Conservation (phyloP, 352 stramenopile species). For the Pythium monospermum region DNA sequence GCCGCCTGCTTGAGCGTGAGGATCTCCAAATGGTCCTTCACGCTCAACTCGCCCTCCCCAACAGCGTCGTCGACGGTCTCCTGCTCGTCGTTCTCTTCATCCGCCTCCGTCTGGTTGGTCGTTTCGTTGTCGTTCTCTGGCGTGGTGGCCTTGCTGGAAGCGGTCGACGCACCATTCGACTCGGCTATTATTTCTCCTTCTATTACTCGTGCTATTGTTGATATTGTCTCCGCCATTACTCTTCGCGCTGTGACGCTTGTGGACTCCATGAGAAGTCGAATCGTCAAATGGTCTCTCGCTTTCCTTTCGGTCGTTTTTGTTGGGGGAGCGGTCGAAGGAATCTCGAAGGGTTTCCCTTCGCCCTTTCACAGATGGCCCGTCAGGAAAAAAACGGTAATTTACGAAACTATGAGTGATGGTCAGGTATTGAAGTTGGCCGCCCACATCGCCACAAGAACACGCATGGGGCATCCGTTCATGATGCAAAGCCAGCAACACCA, state of each 20-base stretch:
- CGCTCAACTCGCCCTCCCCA: slow-evolving; percentile 11
- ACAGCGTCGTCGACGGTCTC: slow-evolving; percentile 15
- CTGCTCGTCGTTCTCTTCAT: slow-evolving; percentile 7
- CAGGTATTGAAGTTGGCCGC: slow-evolving; percentile 24
- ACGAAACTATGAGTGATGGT: slow-evolving; percentile 26
- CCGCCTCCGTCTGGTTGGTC: slow-evolving; percentile 3
- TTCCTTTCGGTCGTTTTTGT: no score
- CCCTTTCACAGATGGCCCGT: slow-evolving; percentile 4
- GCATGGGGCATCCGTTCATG: no score
- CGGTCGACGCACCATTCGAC: slow-evolving; percentile 5
- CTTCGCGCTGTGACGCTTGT: not conserved
- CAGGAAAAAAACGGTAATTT: slow-evolving; percentile 17
- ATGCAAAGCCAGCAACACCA: no score
- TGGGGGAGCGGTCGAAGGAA: no score
- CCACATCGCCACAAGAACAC: slow-evolving; percentile 3
- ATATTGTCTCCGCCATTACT: not conserved
- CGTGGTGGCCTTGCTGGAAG: slow-evolving; percentile 1
- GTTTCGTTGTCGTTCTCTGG: slow-evolving; percentile 1
- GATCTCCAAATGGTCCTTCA: slow-evolving; percentile 24
- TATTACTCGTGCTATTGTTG: not conserved
- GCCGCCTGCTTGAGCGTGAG: slow-evolving; percentile 24
- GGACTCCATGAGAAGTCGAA: slow-evolving; percentile 13
- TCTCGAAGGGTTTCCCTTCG: not conserved
- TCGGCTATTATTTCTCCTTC: slow-evolving; percentile 1
- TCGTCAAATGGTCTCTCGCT: not conserved